phyloP scores from a whole-genome alignment of 2,329 filamentous ascomycete genomes.

The Colletotrichum melonis region DNA sequence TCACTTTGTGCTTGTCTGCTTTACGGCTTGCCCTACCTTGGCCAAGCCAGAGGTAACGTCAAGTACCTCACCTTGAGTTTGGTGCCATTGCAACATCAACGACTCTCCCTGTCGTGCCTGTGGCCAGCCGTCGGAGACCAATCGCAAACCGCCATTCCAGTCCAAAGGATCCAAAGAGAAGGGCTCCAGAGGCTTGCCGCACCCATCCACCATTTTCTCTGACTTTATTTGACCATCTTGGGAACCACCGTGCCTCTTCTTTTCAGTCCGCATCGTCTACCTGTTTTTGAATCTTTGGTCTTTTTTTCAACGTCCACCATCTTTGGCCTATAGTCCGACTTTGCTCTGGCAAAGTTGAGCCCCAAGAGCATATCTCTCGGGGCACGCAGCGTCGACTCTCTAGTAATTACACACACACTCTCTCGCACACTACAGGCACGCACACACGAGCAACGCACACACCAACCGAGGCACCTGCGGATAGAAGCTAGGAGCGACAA shows the following conservation, averaged over 20 bases:
- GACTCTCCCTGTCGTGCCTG: conserved; percentile 35
- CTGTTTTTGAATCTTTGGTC: neutral
- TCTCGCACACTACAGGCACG: neutral
- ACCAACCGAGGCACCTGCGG: conserved; percentile 21
- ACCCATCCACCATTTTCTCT: conserved; percentile 2
- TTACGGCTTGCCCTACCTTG: neutral
- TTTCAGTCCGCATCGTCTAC: neutral
- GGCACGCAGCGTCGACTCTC: neutral
- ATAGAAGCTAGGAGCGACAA: neutral
- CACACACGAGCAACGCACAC: neutral
- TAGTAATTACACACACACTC: conserved; percentile 9
- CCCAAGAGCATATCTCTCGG: neutral
- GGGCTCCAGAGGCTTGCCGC: conserved; percentile 9
- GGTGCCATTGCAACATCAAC: conserved; percentile 31
- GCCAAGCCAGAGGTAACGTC: neutral
- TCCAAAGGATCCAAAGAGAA: conserved; percentile 26
- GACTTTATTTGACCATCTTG: conserved; percentile 22
- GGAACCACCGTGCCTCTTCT: conserved; percentile 9
- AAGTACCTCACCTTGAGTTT: conserved; percentile 17
- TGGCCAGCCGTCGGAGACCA: conserved; percentile 27
- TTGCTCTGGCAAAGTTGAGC: neutral
- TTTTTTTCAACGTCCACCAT: neutral
- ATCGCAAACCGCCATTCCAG: conserved; percentile 30
- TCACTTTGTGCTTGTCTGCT: conserved; percentile 1
- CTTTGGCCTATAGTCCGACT: neutral